Evolutionary conservation across 169 alveolate species (phyloP), one percentile per base, ranked within the genome.

Genomic region (Plasmodium falciparum): DNA sequence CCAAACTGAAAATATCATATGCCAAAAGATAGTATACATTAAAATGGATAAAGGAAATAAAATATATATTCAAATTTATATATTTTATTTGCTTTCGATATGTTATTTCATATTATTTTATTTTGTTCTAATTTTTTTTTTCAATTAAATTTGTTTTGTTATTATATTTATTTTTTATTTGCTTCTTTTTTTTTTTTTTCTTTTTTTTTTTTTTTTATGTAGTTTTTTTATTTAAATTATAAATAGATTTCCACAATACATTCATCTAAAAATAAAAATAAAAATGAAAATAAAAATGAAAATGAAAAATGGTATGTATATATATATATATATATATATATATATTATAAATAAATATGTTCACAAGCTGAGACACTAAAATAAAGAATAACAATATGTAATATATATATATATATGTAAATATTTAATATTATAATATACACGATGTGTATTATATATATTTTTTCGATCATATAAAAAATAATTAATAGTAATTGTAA

Each of bases 191-290:
- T 39, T 39, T 5, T 39, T 39, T 39, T 39, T 33, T 33, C 7
- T 33, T 33, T 59, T 33, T 33, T 71, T 65, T 83, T 80, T 70
- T 63, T 83, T 83, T 71, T 56, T 83, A 67, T 43, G 91, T 70
- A 43, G 33, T 62, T 63, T 50, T 83, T 67, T 83, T 83, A 20
- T 50, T 26, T 59, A 74, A 58, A 61, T 88, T 88, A 54, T 67
- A 72, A 88, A 88, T 72, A 66, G 89, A 74, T n/a, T 88, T 88
- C 92, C 89, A 88, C 29, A 88, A 26, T 17, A 88, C 76, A 11
- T 72, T 61, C 88, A 74, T 88, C 88, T 73, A 62, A 50, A 73
- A 73, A 26, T 50, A 26, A 29, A 24, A 69, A 73, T n/a, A 54
- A 85, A 26, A 22, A 22, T 65, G 7, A 83, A 83, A 83, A 15